Base-by-base conservation (phyloP, 345 rosid species). In the Citrus glauca region DNA sequence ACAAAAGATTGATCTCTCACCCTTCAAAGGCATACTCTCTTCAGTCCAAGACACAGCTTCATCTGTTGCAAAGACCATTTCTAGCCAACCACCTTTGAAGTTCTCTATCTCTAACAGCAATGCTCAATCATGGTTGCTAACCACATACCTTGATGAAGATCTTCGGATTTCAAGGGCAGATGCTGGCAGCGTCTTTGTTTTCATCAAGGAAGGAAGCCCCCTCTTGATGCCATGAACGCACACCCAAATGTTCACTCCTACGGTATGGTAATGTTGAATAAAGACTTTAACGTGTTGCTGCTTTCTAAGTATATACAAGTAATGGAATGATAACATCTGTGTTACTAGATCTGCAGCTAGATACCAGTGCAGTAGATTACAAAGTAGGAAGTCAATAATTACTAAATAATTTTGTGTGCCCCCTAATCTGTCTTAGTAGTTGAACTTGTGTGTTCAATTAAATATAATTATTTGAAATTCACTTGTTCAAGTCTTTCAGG, bases 111-210 rank as follows among this genome's bases (percentile, higher is more conserved):
- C 98, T 28, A 85, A 86, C 81, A 86, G 78, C 73, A 93, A 83
- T 5, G 89, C 97, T 0, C 85, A 93, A 80, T 90, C 96, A 10
- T 95, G 99, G 99, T 82, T 95, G 27, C 91, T 93, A 8, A 95
- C 99, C 4, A 93, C 99, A 11, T 95, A 91, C 88, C 93, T 93
- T 0, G 97, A 93, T 53, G 88, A 89, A 64, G 98, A 95, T 5
- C 89, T 95, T 82, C 86, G 99, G 3, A 93, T 95, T 78, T 93
- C 98, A 0, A 90, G 97, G 83, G 99, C 96, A 3, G 98, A 93
- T 81, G 97, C 75, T 2, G 98, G 99, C 61, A 90, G 97, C 6
- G 79, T 95, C 73, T 95, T 90, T 42, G 98, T 95, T 69, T 94
- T 95, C 75, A 75, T 95, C 83, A 95, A 92, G 86, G 97, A 93